Conservation (phyloP, 768 basidiomycete genomes). For the Xerocomellus intermedius region DNA sequence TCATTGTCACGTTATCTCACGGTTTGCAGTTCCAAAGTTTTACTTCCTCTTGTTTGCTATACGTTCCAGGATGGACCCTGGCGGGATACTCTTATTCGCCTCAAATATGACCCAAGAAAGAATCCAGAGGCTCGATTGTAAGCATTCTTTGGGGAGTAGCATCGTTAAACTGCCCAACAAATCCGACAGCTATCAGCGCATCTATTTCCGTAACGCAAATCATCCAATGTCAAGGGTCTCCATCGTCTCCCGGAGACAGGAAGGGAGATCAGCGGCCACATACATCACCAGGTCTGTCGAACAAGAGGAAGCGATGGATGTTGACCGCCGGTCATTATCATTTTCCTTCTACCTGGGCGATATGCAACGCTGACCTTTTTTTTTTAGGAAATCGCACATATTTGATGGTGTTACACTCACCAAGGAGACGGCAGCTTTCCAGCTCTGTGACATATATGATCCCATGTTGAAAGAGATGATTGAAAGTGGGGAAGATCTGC, state of each 20-base stretch:
- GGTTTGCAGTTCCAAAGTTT: conserved; percentile 64
- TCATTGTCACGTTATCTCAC: conserved; percentile 1
- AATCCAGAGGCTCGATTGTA: conserved; percentile 75
- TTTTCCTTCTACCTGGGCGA: not conserved
- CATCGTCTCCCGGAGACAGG: conserved; percentile 61
- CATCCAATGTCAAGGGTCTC: conserved; percentile 78
- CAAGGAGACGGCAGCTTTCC: conserved; percentile 89
- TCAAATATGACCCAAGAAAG: conserved; percentile 87
- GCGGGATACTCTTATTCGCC: conserved; percentile 83
- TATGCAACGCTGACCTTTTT: not conserved
- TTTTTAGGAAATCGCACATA: conserved; percentile 64
- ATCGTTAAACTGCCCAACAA: conserved; percentile 1
- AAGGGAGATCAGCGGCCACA: conserved; percentile 36
- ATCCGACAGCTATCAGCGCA: conserved; percentile 79
- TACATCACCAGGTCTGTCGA: conserved; percentile 32
- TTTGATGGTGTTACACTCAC: conserved; percentile 84
- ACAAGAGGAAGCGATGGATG: conserved; percentile 32
- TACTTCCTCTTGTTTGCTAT: conserved; percentile 80
- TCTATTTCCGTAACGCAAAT: conserved; percentile 87
- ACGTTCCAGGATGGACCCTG: conserved; percentile 94
- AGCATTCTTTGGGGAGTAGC: conserved; percentile 27
- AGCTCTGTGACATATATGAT: conserved; percentile 90
- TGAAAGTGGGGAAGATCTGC: conserved; percentile 63
- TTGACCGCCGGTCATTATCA: conserved; percentile 30
- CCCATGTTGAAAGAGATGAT: conserved; percentile 82